phyloP scores from a whole-genome alignment of 2,329 filamentous ascomycete genomes.

The Cercospora sesami region DNA sequence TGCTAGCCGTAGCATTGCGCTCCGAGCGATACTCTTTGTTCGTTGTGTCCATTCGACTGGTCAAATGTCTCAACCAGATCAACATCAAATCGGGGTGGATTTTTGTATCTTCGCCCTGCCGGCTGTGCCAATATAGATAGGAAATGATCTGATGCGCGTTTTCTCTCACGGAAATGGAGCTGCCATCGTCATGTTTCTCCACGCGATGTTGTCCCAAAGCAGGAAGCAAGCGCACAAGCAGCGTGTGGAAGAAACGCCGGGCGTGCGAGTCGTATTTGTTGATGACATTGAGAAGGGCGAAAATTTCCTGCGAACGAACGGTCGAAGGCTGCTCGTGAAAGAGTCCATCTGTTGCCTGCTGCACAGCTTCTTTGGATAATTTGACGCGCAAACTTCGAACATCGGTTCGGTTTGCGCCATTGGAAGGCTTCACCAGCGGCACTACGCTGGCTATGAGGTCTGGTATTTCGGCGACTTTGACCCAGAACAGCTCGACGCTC shows the following conservation, averaged over 20 bases:
- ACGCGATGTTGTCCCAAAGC: background rate
- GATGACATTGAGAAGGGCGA: slow-evolving; percentile 4
- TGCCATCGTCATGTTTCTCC: background rate
- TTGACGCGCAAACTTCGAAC: background rate
- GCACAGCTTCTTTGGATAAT: slow-evolving; percentile 5
- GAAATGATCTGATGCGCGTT: slow-evolving; percentile 16
- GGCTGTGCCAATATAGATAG: slow-evolving; percentile 12
- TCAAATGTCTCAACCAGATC: slow-evolving; percentile 12
- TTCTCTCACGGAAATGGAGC: background rate
- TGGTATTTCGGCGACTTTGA: slow-evolving; percentile 11
- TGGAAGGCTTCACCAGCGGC: background rate
- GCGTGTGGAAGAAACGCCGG: background rate
- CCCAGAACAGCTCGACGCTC: slow-evolving; percentile 14
- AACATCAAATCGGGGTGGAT: slow-evolving; percentile 16
- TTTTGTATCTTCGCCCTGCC: slow-evolving; percentile 11
- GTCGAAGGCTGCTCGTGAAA: background rate
- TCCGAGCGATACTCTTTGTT: slow-evolving; percentile 5
- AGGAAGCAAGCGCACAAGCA: slow-evolving; percentile 5
- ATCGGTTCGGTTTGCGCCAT: background rate
- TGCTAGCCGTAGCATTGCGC: slow-evolving; percentile 12
- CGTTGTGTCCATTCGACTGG: background rate
- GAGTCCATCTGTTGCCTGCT: slow-evolving; percentile 4
- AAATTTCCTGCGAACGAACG: background rate
- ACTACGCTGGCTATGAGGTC: background rate
- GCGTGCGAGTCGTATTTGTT: background rate